Percentiles rank a stretch among this genome's conserved stretches.
Conservation (phyloP, 169 alveolate genomes). For the Babesia bovis region DNA sequence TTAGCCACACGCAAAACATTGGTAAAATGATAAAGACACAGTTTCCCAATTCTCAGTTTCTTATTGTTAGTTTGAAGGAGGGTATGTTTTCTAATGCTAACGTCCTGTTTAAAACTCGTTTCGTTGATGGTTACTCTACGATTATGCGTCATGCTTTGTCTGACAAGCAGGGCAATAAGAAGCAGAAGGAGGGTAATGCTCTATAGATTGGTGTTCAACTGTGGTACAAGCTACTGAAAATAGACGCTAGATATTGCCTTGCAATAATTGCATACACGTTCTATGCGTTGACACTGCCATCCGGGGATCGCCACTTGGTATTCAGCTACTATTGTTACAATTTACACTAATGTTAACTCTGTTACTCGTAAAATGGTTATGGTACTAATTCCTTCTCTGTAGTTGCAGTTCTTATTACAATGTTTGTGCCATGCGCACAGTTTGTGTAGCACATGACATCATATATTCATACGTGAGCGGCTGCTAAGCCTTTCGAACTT, state of each 20-base stretch:
- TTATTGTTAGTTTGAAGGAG: slow-evolving; percentile 95
- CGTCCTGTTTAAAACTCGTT: slow-evolving; percentile 91
- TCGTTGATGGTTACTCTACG: slow-evolving; percentile 89
- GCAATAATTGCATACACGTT: no score
- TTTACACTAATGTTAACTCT: no score
- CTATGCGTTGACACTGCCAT: no score
- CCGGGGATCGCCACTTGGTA: no score
- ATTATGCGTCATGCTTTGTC: slow-evolving; percentile 72
- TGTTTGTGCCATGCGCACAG: no score
- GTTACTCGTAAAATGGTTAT: no score
- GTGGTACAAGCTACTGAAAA: no score
- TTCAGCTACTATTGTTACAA: no score
- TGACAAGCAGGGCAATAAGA: slow-evolving; percentile 21
- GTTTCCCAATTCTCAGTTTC: slow-evolving; percentile 95
- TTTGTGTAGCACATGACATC: no score
- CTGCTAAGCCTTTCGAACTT: slow-evolving; percentile 29
- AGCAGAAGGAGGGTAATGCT: slow-evolving; percentile 19
- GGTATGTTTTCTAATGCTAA: slow-evolving; percentile 98
- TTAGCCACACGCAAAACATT: slow-evolving; percentile 97
- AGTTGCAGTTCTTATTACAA: no score
- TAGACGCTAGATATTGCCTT: no score
- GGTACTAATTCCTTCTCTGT: no score
- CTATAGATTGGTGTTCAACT: neutral
- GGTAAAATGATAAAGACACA: slow-evolving; percentile 96
- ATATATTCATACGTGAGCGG: neutral